Evolutionary conservation across 2,329 filamentous ascomycete genomes (phyloP).

Genomic region (Sordariomycetes sp.): DNA sequence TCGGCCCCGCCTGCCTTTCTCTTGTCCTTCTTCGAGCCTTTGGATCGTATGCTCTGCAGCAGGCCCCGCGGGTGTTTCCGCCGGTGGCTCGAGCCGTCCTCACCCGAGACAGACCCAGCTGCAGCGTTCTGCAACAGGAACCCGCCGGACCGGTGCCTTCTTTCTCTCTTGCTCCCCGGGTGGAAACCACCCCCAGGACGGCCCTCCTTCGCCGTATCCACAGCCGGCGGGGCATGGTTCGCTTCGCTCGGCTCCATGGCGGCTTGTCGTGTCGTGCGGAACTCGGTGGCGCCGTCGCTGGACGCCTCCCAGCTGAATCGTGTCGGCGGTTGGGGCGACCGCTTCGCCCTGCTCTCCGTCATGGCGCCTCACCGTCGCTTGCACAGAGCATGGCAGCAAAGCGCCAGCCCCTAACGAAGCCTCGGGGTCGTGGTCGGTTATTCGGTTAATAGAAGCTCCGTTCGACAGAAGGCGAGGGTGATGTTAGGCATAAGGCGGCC

Average conservation of each 20-base stretch:
- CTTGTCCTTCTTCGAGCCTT: not conserved
- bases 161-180: not conserved
- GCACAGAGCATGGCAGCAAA: not conserved
- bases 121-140: conserved; percentile 1
- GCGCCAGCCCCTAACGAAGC: not conserved
- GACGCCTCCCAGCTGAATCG: not conserved
- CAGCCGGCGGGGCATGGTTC: not conserved
- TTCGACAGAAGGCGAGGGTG: not conserved
- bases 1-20: not conserved
- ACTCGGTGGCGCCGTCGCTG: not conserved
- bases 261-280: not conserved
- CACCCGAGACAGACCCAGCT: not conserved
- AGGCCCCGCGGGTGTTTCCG: conserved; percentile 1
- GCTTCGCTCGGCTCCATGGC: not conserved
- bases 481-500: not conserved
- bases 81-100: not conserved
- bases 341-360: not conserved
- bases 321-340: not conserved
- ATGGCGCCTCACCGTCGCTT: not conserved
- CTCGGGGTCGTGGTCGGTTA: not conserved
- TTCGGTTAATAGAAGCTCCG: not conserved
- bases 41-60: conserved; percentile 1
- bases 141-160: not conserved
- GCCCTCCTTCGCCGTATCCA: not conserved
- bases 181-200: not conserved